Evolutionary conservation across 1,284 basidiomycete genomes (phyloP), one percentile per base, ranked within the genome.

Genomic region (Ganoderma meredithae): DNA sequence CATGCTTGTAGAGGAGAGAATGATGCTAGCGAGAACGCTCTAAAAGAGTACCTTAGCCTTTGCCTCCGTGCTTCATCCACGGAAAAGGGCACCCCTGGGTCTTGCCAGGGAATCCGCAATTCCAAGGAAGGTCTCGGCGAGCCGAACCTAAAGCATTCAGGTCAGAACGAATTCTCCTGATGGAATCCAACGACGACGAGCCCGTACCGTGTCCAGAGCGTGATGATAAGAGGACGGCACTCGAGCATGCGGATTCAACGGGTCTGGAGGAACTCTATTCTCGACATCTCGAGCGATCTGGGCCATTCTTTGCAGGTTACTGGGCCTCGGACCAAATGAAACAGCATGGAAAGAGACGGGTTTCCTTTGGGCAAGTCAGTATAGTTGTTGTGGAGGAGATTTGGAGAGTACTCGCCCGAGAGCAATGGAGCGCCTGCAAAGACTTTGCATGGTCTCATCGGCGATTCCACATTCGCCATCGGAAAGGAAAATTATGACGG

Each of bases 401-500:
- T 7, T 15, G 10, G 15, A 43, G 25, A 58, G 19, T 6, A 49
- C 78, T 64, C 69, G 88, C 89, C 87, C 87, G 5, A 82, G 82
- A 52, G 79, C 78, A n/a, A 86, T 74, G 1, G 87, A 82, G 1
- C 80, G 70, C 6, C 81, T 81, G 69, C 85, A 86, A 1, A 90
- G 62, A 68, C 83, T 81, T 31, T 85, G 83, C 65, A 88, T 78
- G 0, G 76, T 75, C 0, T 75, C 27, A 63, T 89, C 85, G 0
- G 66, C 66, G 22, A 86, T 79, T 1, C 59, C 40, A 64, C 84
- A 84, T 76, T 87, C 84, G 0, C 89, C 89, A 67, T 89, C 88
- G 0, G 89, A 90, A 19, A 90, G 79, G 76, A 90, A 90, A 39
- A 90, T 83, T n/a, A 90, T 77, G n/a, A 90, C 83, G 0, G 89